phyloP scores from a whole-genome alignment of 106 monocot species.

The Chionographis japonica region DNA sequence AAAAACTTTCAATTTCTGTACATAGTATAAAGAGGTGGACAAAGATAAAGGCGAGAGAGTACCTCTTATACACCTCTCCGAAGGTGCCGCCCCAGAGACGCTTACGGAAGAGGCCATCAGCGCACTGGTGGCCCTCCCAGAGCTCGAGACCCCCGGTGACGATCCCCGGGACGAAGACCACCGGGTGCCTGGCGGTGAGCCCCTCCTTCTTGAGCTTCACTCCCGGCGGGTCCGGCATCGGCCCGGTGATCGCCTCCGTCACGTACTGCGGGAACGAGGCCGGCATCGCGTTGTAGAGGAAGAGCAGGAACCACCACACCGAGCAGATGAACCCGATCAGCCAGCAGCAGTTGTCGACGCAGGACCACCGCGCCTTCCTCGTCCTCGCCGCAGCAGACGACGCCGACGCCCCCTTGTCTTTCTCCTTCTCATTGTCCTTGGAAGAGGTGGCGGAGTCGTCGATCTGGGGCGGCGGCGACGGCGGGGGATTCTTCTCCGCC shows the following conservation, averaged over 20 bases:
- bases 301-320: conserved; percentile 87
- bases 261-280: conserved; percentile 97
- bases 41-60: background rate
- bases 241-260: conserved; percentile 95
- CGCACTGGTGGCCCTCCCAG: conserved; percentile 98
- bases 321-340: conserved; percentile 76
- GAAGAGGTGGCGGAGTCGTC: background rate
- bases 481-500: conserved; percentile 16
- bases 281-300: conserved; percentile 96
- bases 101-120: conserved; percentile 89
- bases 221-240: conserved; percentile 89
- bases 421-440: background rate
- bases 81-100: conserved; percentile 96
- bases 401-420: conserved; percentile 1
- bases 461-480: conserved; percentile 1
- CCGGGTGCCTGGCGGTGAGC: conserved; percentile 74
- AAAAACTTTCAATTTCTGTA: too few species aligned
- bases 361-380: conserved; percentile 48
- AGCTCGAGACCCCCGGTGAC: conserved; percentile 98
- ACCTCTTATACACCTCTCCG: conserved; percentile 96
- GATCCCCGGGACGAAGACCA: conserved; percentile 99
- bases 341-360: conserved; percentile 88
- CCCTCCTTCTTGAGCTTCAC: conserved; percentile 91
- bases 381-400: conserved; percentile 7
- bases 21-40: background rate